Conservation (phyloP, 176 grass and related monocot genomes). For the Oryza rufipogon region DNA sequence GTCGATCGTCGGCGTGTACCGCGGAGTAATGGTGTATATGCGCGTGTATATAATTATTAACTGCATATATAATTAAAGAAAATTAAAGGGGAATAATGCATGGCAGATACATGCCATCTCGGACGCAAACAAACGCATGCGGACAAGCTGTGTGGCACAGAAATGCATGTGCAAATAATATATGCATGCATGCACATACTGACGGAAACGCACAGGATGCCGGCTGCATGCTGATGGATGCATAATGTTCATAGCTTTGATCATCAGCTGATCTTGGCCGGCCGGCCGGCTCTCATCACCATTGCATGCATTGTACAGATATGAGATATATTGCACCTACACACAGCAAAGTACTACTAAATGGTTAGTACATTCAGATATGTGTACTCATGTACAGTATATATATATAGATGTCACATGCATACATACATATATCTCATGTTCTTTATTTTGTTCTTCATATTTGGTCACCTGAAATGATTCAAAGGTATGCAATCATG, state of each 20-base stretch:
- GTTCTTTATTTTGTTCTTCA: too few relatives aligned
- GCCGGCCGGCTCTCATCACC: too few relatives aligned
- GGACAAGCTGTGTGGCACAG: conserved; percentile 27
- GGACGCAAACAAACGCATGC: conserved; percentile 37
- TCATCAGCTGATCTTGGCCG: background rate
- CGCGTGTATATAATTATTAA: background rate
- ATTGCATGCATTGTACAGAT: background rate
- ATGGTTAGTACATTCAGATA: too few relatives aligned
- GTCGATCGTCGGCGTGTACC: background rate
- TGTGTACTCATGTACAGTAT: too few relatives aligned
- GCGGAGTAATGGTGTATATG: background rate
- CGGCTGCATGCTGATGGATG: background rate
- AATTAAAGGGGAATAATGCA: background rate
- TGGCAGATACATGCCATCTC: conserved; percentile 1
- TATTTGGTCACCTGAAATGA: too few relatives aligned
- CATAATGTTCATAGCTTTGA: background rate
- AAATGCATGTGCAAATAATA: conserved; percentile 16
- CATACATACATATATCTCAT: too few relatives aligned
- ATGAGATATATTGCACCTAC: background rate
- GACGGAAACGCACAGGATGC: background rate
- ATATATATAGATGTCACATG: too few relatives aligned
- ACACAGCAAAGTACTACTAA: background rate
- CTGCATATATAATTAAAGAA: background rate
- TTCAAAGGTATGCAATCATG: too few relatives aligned
- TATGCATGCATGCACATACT: conserved; percentile 14